These are phyloP conservation scores for Xylaria palmicola DNA, from an alignment of 495 filamentous ascomycete genomes.

Conservation along the genomic window DNA sequence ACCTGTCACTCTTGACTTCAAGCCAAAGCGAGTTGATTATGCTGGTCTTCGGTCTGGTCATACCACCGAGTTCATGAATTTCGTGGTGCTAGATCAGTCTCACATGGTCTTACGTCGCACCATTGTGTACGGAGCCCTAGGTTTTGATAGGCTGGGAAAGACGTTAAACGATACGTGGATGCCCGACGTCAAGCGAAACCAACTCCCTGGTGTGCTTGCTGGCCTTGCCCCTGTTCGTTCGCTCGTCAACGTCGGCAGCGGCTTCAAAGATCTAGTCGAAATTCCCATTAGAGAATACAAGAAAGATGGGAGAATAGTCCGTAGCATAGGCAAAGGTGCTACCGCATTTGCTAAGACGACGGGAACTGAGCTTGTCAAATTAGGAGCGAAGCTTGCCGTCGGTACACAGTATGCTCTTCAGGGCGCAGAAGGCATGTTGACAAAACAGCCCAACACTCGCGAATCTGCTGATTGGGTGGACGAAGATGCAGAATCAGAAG, in stretches of 20 bases:
- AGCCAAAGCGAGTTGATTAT: conserved; percentile 96
- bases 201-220: conserved; percentile 84
- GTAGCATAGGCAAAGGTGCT: conserved; percentile 88
- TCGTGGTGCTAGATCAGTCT: conserved; percentile 85
- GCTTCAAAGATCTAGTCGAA: conserved; percentile 80
- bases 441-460: conserved; percentile 41
- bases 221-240: conserved; percentile 88
- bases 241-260: conserved; percentile 84
- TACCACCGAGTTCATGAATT: conserved; percentile 99
- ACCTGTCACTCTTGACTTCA: conserved; percentile 87
- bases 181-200: conserved; percentile 86
- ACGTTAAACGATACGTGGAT: conserved; percentile 96
- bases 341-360: conserved; percentile 88
- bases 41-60: conserved; percentile 92
- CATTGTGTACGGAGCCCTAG: conserved; percentile 87
- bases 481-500: conserved; percentile 59
- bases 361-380: conserved; percentile 82
- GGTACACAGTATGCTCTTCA: conserved; percentile 91
- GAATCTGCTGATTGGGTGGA: conserved; percentile 58
- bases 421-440: conserved; percentile 77
- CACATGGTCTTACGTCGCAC: conserved; percentile 84
- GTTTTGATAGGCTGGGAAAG: conserved; percentile 83
- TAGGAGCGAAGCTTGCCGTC: conserved; percentile 92
- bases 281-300: conserved; percentile 89
- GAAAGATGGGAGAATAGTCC: conserved; percentile 89